A percentile compares a stretch with the other conserved stretches of the same genome.
Evolutionary conservation across 495 filamentous ascomycete genomes (phyloP).

Genomic region (Xylaria sp.): DNA sequence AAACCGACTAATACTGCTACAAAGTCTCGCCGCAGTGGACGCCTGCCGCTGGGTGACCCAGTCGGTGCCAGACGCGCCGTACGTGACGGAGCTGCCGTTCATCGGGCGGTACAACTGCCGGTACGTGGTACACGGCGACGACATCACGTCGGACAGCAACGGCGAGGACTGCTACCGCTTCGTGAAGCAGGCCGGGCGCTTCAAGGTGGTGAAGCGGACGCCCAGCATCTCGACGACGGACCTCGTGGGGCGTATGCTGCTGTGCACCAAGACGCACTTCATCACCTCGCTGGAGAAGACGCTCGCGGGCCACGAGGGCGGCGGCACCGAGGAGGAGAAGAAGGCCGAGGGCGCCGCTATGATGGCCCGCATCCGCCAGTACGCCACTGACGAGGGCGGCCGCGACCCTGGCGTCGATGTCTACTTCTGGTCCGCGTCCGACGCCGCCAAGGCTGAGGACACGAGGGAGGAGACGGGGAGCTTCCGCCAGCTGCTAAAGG

Average conservation of each 20-base stretch:
- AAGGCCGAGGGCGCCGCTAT: conserved; percentile 64
- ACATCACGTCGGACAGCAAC: conserved; percentile 82
- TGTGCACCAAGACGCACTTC: conserved; percentile 89
- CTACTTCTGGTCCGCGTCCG: conserved; percentile 73
- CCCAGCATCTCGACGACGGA: conserved; percentile 97
- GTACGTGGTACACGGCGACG: conserved; percentile 92
- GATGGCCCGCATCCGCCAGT: conserved; percentile 75
- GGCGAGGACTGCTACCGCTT: conserved; percentile 97
- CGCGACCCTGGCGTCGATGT: conserved; percentile 75
- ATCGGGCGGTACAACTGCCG: conserved; percentile 92
- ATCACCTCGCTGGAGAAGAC: conserved; percentile 72
- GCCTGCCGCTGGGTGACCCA: conserved; percentile 93
- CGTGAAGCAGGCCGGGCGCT: conserved; percentile 89
- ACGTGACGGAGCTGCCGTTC: conserved; percentile 92
- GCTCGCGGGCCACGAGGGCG: conserved; percentile 76
- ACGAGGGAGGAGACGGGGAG: conserved; percentile 58
- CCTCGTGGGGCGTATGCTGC: conserved; percentile 93
- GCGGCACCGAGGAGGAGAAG: conserved; percentile 70
- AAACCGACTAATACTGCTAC: conserved; percentile 29
- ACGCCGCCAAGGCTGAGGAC: conserved; percentile 57
- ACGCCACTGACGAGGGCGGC: conserved; percentile 84
- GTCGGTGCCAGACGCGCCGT: conserved; percentile 85
- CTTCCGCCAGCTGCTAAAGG: conserved; percentile 70
- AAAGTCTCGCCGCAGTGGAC: conserved; percentile 77
- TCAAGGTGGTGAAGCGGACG: conserved; percentile 94